Conservation (phyloP, 2,329 filamentous ascomycete species). For the Penicillium sp. region DNA sequence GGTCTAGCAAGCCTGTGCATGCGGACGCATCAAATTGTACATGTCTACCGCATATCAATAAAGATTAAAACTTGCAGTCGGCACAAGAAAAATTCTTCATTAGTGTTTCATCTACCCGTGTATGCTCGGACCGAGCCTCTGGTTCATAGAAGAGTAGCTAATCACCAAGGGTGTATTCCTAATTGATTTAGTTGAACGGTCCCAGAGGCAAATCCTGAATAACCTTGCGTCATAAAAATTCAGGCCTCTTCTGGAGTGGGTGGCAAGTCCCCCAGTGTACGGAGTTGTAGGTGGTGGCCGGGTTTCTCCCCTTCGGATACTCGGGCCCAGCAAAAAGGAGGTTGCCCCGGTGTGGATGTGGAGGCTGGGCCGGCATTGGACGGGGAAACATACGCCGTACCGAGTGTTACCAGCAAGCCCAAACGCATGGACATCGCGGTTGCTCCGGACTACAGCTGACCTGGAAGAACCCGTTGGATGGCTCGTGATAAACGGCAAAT, state of each 20-base stretch:
- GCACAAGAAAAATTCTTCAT: neutral
- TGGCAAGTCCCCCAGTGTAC: slow-evolving; percentile 15
- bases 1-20: neutral
- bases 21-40: neutral
- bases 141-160: neutral
- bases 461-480: neutral
- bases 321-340: slow-evolving; percentile 35
- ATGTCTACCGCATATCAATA: neutral
- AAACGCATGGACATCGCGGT: slow-evolving; percentile 21
- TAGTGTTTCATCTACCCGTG: neutral
- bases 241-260: slow-evolving; percentile 9
- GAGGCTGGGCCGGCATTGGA: slow-evolving; percentile 24
- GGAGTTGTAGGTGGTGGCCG: neutral
- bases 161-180: neutral
- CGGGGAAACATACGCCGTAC: slow-evolving; percentile 32
- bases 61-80: neutral
- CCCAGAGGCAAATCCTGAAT: neutral
- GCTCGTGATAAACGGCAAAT: neutral
- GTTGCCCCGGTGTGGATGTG: slow-evolving; percentile 32
- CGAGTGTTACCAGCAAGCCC: slow-evolving; percentile 15
- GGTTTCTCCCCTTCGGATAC: slow-evolving; percentile 33
- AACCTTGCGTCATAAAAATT: neutral
- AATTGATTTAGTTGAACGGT: neutral
- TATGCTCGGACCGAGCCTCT: neutral
- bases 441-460: slow-evolving; percentile 28